Base-by-base conservation (phyloP, 345 rosid genomes). In the Gossypium longicalyx region DNA sequence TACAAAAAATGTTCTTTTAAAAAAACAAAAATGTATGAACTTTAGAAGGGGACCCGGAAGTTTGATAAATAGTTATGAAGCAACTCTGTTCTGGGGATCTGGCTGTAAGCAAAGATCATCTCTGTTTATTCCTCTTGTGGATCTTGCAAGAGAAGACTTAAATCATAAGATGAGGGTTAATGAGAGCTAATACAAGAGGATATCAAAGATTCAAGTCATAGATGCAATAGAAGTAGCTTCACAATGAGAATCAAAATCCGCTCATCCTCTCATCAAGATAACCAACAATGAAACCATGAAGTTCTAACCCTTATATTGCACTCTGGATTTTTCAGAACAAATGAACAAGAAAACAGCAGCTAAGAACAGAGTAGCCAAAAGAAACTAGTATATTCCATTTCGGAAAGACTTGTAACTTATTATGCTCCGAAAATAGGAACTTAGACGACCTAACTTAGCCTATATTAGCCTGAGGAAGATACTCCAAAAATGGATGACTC, bases 381-480 rank as follows among this genome's bases (percentile, higher is more conserved):
- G 38, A 72, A 71, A 58, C 52, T 43, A 68, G 27, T 22, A 48
- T 45, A 19, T 56, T 72, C 38, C 67, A 72, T 41, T 27, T 23
- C 44, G 59, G 9, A 44, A 72, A 43, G 22, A 58, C 73, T 74
- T 25, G 57, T 17, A 43, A 51, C 19, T 69, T 22, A 16, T 58
- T 43, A 48, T 29, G 72, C 72, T 68, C 58, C 66, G 69, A 60
- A 66, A 74, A 56, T 15, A 34, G 69, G 22, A 57, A 63, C 7
- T 2, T 34, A 56, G 60, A 27, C 41, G 41, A 17, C 22, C 63
- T 74, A 73, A 69, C 54, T 43, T 64, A 27, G 56, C 51, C 45
- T 52, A 38, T 44, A 58, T 17, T 25, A 72, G 25, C 81, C 72
- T 65, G 44, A 68, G 19, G 15, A 61, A 62, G 22, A 68, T 4